These are phyloP conservation scores for Trypanosoma boissoni DNA, from an alignment of 208 protist genomes.

Conservation along the genomic window DNA sequence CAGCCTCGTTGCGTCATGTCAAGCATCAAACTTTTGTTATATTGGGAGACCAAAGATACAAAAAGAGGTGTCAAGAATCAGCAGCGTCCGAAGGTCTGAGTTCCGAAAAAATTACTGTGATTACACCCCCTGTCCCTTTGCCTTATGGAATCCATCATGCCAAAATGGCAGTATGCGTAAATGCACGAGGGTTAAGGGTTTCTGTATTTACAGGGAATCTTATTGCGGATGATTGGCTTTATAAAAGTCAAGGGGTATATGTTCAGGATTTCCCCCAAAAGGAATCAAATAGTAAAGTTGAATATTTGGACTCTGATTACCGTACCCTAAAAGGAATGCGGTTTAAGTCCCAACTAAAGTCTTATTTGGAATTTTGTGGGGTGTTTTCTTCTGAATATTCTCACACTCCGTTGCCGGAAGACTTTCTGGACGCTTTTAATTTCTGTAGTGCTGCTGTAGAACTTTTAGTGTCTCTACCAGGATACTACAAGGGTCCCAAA, in stretches of 20 bases:
- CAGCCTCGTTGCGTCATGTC: constrained; percentile 34
- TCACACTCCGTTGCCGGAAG: constrained; percentile 2
- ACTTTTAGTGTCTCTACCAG: constrained; percentile 68
- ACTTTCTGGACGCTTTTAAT: constrained; percentile 56
- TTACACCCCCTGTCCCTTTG: constrained; percentile 63
- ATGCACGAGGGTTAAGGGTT: constrained; percentile 53
- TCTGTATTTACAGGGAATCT: constrained; percentile 76
- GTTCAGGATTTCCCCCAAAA: constrained; percentile 78
- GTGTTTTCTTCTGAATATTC: not conserved
- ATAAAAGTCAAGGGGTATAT: constrained; percentile 76
- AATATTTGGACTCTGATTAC: not conserved
- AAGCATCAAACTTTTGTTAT: constrained; percentile 39
- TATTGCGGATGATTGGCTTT: constrained; percentile 56
- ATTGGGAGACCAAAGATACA: constrained; percentile 48
- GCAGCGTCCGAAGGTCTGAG: constrained; percentile 3
- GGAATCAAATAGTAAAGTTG: not conserved
- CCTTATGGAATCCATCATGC: constrained; percentile 83
- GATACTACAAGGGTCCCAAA: constrained; percentile 30
- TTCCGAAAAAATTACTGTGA: constrained; percentile 32
- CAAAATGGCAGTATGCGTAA: constrained; percentile 69
- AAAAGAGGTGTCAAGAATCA: constrained; percentile 19
- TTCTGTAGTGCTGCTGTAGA: constrained; percentile 51
- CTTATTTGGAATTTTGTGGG: constrained; percentile 31
- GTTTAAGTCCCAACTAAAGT: constrained; percentile 42
- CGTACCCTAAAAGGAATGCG: constrained; percentile 19